Base-by-base conservation (phyloP, 495 filamentous ascomycete species). In the Podospora pseudoanserina region DNA sequence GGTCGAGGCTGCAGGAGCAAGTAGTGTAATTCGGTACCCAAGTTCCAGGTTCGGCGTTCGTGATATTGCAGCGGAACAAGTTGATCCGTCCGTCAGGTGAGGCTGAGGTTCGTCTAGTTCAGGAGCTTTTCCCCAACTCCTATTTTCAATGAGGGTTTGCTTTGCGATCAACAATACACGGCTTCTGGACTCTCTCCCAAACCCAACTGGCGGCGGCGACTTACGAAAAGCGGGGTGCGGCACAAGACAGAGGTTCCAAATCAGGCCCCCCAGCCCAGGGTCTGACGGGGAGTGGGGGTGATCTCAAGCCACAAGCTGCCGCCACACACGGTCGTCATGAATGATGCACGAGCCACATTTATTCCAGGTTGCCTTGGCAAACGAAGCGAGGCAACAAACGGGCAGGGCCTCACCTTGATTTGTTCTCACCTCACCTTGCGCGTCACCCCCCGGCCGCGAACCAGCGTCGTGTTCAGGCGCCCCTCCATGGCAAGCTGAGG, bases 381-480 rank as follows among this genome's bases (percentile, higher is more conserved):
- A 5, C 30, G 30, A 32, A 7, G 30, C 30, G 23, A 23, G 23
- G 23, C 23, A 23, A 23, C 23, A 23, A 32, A 32, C 4, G 4
- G 30, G 30, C 30, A 32, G 30, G 39, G 39, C 39, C 39, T 49
- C 39, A 49, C 39, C 39, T 49, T 49, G 39, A 16, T 49, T 16
- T 49, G 3, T 49, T 23, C 23, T 23, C 23, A 23, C 23, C 39
- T 49, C 39, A 49, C 39, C 39, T 49, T 49, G 7, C 39, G 39
- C 39, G 39, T 49, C 23, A 23, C 23, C 23, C 23, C 34, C 39
- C 39, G 6, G 13, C 39, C 39, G 39, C 15, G 30, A n/a, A 11
- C 1, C 32, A 63, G 61, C 61, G 61, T 63, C 61, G 61, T 34
- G 61, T 63, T 63, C 61, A 63, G 61, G 61, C 32, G 27, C 61